Percentiles rank a stretch among this genome's conserved stretches.
These are phyloP conservation scores for Pythium dissotocum DNA, from an alignment of 352 stramenopile species.

Conservation along the genomic window DNA sequence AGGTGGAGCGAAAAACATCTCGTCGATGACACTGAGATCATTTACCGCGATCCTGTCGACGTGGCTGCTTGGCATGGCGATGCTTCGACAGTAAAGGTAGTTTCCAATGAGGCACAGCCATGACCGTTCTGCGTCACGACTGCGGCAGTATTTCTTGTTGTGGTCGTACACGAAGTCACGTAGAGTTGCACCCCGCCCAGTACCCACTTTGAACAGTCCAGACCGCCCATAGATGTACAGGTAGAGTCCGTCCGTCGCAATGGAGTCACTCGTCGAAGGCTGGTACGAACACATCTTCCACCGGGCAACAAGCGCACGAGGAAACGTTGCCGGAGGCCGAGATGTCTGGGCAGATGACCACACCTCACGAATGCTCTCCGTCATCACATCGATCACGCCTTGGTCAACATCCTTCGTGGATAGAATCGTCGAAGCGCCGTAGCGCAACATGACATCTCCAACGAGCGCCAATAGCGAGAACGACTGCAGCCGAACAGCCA, in stretches of 20 bases:
- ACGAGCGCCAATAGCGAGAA: conserved; percentile 53
- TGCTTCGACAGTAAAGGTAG: conserved; percentile 72
- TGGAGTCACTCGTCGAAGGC: conserved; percentile 64
- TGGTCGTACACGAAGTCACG: conserved; percentile 73
- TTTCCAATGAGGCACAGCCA: conserved; percentile 72
- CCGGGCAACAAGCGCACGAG: conserved; percentile 54
- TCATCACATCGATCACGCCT: conserved; percentile 1
- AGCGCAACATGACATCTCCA: conserved; percentile 34
- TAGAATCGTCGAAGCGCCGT: conserved; percentile 7
- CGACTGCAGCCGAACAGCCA: conserved; percentile 66
- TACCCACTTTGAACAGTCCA: conserved; percentile 73
- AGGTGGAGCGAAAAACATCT: conserved; percentile 59
- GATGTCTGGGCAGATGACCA: conserved; percentile 26
- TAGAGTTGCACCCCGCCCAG: conserved; percentile 57
- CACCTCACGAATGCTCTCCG: conserved; percentile 22
- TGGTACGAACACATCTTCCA: conserved; percentile 72
- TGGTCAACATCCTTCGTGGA: not conserved
- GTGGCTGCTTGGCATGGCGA: conserved; percentile 61
- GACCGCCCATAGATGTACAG: conserved; percentile 68
- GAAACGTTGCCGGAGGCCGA: conserved; percentile 50
- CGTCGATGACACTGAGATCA: conserved; percentile 47
- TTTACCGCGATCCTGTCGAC: conserved; percentile 58
- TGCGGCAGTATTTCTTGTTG: conserved; percentile 58
- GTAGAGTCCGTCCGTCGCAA: conserved; percentile 67
- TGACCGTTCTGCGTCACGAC: conserved; percentile 65